phyloP scores from a whole-genome alignment of 352 stramenopile genomes.

The Bremia lactucae region DNA sequence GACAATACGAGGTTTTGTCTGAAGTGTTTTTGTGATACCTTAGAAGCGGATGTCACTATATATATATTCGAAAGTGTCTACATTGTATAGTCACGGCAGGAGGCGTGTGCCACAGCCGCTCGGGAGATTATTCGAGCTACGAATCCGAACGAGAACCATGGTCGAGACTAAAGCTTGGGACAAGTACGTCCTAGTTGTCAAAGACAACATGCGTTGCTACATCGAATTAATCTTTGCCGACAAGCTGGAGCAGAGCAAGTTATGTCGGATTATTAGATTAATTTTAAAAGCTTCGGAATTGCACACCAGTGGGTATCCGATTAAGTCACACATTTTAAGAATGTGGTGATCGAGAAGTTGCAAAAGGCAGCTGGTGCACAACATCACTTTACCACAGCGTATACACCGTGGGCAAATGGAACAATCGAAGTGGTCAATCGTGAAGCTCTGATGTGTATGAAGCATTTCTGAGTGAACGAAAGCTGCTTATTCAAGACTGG shows the following conservation, averaged over 20 bases:
- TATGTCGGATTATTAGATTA: conserved; percentile 1
- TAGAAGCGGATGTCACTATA: conserved; percentile 7
- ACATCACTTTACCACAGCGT: conserved; percentile 2
- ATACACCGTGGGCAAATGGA: conserved; percentile 1
- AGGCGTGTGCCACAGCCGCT: conserved; percentile 6
- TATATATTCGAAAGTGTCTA: conserved; percentile 6
- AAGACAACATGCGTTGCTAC: conserved; percentile 24
- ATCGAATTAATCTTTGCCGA: neutral
- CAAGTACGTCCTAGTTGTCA: conserved; percentile 20
- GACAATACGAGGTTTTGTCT: conserved; percentile 7
- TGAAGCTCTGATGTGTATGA: neutral
- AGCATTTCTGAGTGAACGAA: neutral
- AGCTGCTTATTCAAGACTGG: neutral
- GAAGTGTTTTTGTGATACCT: conserved; percentile 8
- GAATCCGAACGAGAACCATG: conserved; percentile 23
- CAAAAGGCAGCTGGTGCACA: neutral
- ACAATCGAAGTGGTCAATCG: conserved; percentile 3
- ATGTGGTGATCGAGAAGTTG: neutral
- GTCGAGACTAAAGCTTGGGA: neutral
- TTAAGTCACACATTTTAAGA: neutral
- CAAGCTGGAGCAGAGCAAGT: too few relatives aligned
- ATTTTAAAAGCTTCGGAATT: conserved; percentile 4
- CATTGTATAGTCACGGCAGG: conserved; percentile 7
- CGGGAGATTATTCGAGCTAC: conserved; percentile 13
- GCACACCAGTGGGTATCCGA: conserved; percentile 3